These are phyloP conservation scores for Chlorella sp. DNA, from an alignment of 139 green algal species.

Conservation along the genomic window DNA sequence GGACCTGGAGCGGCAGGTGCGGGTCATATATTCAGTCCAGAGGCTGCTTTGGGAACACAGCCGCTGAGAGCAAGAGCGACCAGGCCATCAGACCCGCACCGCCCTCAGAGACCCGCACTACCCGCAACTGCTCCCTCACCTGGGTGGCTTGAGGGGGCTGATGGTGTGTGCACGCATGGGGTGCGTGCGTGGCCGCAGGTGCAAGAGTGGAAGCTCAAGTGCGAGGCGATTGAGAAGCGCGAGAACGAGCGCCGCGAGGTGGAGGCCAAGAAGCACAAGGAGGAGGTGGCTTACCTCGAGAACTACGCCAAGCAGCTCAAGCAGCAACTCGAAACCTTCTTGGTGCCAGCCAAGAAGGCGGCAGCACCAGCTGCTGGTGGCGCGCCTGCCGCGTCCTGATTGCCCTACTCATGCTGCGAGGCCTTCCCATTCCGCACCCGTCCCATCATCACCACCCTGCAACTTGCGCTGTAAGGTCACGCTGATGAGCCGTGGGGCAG, in stretches of 20 bases:
- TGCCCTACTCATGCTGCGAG: too few species aligned
- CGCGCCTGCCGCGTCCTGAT: not conserved
- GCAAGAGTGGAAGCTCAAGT: constrained; percentile 76
- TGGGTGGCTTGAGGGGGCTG: too few species aligned
- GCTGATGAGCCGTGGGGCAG: too few species aligned
- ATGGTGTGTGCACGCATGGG: constrained; percentile 5
- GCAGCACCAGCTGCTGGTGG: not conserved
- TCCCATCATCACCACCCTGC: too few species aligned
- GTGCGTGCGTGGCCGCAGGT: constrained; percentile 41
- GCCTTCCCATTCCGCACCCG: too few species aligned
- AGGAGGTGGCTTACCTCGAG: constrained; percentile 70
- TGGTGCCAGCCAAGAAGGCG: constrained; percentile 45
- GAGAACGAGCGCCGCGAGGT: constrained; percentile 70
- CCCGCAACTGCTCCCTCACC: too few species aligned
- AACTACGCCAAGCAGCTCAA: constrained; percentile 76
- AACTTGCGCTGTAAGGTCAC: too few species aligned
- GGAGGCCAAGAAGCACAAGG: constrained; percentile 83
- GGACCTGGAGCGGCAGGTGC: constrained; percentile 71
- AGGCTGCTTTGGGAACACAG: too few species aligned
- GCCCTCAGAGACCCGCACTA: too few species aligned
- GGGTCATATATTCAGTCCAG: too few species aligned
- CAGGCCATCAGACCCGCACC: too few species aligned
- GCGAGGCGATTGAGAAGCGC: constrained; percentile 77
- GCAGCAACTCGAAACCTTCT: constrained; percentile 66
- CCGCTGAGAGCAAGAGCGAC: too few species aligned